Conservation (phyloP, 176 grass and related monocot species). For the Sorghum bicolor region DNA sequence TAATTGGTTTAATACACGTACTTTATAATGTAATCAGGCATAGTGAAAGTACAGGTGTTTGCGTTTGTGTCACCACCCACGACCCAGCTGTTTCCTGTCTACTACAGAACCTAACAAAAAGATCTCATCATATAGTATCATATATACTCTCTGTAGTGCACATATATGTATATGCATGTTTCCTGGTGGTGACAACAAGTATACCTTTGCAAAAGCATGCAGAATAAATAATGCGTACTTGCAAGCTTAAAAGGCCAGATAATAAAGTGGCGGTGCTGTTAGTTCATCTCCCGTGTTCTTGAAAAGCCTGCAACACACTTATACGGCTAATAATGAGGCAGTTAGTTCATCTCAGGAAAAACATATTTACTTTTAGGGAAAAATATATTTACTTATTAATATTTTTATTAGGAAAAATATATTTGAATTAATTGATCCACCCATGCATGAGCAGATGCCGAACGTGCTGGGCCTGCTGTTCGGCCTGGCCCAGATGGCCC, state of each 20-base stretch:
- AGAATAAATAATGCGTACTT: conserved; percentile 5
- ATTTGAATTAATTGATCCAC: not conserved
- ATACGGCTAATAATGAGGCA: not conserved
- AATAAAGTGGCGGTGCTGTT: not conserved
- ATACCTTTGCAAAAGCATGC: not conserved
- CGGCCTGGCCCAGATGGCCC: conserved; percentile 63
- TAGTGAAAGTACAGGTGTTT: conserved; percentile 27
- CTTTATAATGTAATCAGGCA: conserved; percentile 4
- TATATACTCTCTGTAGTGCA: not conserved
- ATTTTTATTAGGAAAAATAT: not conserved
- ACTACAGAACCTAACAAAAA: conserved; percentile 36
- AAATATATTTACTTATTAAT: not conserved
- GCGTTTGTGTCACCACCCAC: conserved; percentile 13
- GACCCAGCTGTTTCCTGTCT: conserved; percentile 20
- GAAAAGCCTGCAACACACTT: not conserved
- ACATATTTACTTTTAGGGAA: not conserved
- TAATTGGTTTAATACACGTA: conserved; percentile 13
- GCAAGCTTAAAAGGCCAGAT: not conserved
- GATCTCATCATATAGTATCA: not conserved
- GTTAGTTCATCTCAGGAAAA: not conserved
- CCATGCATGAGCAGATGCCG: conserved; percentile 45
- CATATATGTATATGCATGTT: not conserved
- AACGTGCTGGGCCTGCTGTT: conserved; percentile 80
- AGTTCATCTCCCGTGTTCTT: not conserved
- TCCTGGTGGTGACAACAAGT: not conserved